Evolutionary conservation across 176 grass and related monocot genomes (phyloP).

Genomic region (Luzula sylvatica): DNA sequence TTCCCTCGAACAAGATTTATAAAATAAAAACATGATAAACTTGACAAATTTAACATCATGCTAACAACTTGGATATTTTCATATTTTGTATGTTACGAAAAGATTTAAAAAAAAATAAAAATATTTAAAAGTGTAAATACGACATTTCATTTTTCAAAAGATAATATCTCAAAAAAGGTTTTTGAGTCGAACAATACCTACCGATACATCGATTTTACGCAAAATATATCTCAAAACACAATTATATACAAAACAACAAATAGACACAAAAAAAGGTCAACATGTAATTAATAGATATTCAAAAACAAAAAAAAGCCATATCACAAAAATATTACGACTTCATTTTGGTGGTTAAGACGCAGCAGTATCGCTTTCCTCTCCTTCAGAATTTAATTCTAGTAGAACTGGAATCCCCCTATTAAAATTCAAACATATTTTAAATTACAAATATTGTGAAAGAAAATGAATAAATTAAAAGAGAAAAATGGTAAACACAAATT

Average conservation of each 20-base stretch:
- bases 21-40: no score
- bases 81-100: no score
- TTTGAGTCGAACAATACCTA: conserved; percentile 1
- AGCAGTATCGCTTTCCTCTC: conserved; percentile 63
- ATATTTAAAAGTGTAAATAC: no score
- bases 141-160: no score
- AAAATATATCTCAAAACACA: conserved; percentile 11
- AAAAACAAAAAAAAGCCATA: conserved; percentile 25
- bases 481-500: neutral
- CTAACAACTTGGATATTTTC: no score
- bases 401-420: conserved; percentile 50
- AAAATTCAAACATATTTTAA: conserved; percentile 3
- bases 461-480: neutral
- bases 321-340: conserved; percentile 25
- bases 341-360: conserved; percentile 41
- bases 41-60: no score
- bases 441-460: neutral
- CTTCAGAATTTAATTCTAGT: conserved; percentile 48
- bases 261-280: conserved; percentile 5
- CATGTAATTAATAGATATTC: conserved; percentile 24
- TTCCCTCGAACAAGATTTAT: no score
- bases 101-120: no score
- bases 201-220: neutral
- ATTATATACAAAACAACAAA: conserved; percentile 20
- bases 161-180: no score